Evolutionary conservation across 495 filamentous ascomycete genomes (phyloP), one percentile per base, ranked within the genome.

Genomic region (Jackrogersella multiformis): DNA sequence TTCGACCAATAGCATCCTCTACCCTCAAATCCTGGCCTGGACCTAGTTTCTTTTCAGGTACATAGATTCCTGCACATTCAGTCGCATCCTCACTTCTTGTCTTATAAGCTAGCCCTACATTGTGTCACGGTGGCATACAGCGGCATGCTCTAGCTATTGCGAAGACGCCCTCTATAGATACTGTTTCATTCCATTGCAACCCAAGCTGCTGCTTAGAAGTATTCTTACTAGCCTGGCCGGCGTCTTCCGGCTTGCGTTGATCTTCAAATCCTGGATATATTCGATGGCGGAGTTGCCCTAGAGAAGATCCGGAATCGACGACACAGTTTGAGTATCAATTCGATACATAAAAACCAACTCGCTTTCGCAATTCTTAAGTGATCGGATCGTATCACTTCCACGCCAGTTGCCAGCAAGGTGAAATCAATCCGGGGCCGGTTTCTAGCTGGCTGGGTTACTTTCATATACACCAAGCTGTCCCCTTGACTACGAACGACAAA

Each of bases 221-320:
- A 46, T 34, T 57, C 18, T 20, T 42, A 28, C 5, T 18, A 7
- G 15, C 13, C 23, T 66, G 32, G 45, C 49, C 69, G 71, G 71
- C 55, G 44, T 39, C 20, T 64, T 62, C 72, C 69, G 69, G 53
- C 45, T 18, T 48, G 15, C 24, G 23, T 58, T 35, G 41, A 36
- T 46, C 46, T 34, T 30, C 30, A 48, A 58, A 23, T 45, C 36
- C 39, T 21, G 59, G 20, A 23, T n/a, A 5, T 20, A 32, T 46
- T 45, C 21, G 18, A 52, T 32, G 65, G 41, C 56, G 52, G 72
- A 60, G 49, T 45, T 65, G 44, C 36, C 63, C 69, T 64, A 41
- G 30, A 55, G 24, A 36, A 35, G 5, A 16, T 34, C 28, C 16
- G 59, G 63, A 56, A 54, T 61, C 26, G 21, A 68, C 48, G 49